phyloP scores from a whole-genome alignment of 164 flowering plant species.

The Stephania japonica region DNA sequence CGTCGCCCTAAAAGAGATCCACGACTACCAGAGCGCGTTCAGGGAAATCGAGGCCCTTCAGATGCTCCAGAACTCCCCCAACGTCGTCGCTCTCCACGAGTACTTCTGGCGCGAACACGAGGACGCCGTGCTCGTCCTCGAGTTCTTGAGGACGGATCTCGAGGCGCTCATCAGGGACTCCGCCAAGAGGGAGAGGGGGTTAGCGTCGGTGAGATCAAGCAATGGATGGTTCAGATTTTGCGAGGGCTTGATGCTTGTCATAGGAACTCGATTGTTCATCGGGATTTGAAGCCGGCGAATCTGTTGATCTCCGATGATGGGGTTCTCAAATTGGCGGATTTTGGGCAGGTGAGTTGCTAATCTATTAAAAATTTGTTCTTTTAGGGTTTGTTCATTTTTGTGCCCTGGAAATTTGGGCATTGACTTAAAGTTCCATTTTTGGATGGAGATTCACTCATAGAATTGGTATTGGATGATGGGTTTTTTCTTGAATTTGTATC shows the following conservation, averaged over 20 bases:
- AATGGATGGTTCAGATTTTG: slow-evolving; percentile 85
- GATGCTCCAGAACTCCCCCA: slow-evolving; percentile 48
- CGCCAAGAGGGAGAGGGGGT: slow-evolving; percentile 50
- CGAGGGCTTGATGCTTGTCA: slow-evolving; percentile 70
- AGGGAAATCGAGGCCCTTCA: slow-evolving; percentile 90
- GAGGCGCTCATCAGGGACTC: slow-evolving; percentile 49
- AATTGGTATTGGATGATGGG: no score
- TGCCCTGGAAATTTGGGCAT: background rate
- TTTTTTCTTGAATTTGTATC: no score
- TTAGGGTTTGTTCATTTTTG: no score
- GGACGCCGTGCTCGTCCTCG: slow-evolving; percentile 82
- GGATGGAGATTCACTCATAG: background rate
- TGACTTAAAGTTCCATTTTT: background rate
- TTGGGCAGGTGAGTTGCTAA: slow-evolving; percentile 59
- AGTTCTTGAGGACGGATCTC: slow-evolving; percentile 64
- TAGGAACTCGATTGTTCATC: slow-evolving; percentile 52
- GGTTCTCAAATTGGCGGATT: slow-evolving; percentile 80
- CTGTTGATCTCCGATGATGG: slow-evolving; percentile 73
- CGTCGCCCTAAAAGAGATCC: slow-evolving; percentile 90
- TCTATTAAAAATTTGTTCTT: background rate
- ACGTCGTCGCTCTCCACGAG: slow-evolving; percentile 65
- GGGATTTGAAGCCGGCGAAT: slow-evolving; percentile 85
- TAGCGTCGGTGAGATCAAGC: slow-evolving; percentile 54
- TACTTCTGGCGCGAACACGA: slow-evolving; percentile 89
- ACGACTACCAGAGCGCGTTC: slow-evolving; percentile 76